A percentile compares a stretch with the other conserved stretches of the same genome.
Evolutionary conservation across 495 filamentous ascomycete species (phyloP).

Genomic region (Aspergillus diversus): DNA sequence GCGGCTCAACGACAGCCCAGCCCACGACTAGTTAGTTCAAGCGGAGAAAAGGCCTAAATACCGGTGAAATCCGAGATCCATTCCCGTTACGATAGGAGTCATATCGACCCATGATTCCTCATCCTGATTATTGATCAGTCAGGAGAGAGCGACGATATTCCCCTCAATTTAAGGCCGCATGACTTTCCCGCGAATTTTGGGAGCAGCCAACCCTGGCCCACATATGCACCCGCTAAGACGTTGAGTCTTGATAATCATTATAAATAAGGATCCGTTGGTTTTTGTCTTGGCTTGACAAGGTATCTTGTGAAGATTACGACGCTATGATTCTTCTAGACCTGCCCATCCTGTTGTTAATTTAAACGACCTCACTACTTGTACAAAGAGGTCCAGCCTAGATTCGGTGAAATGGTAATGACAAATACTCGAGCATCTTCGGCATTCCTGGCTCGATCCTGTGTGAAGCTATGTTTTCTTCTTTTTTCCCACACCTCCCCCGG

Average conservation of each 20-base stretch:
- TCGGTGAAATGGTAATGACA: not conserved
- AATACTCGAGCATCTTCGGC: not conserved
- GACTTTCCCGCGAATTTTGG: not conserved
- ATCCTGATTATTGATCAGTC: constrained; percentile 8
- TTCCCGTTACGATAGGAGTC: not conserved
- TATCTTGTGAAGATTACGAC: constrained; percentile 22
- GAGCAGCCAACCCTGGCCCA: not conserved
- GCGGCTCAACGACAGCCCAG: constrained; percentile 19
- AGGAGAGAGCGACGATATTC: not conserved
- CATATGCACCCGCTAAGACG: not conserved
- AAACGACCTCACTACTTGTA: not conserved
- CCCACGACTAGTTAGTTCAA: not conserved
- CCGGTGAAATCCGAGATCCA: constrained; percentile 24
- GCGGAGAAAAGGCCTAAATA: constrained; percentile 7
- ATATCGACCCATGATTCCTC: not conserved
- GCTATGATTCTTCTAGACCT: constrained; percentile 13
- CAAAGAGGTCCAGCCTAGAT: not conserved
- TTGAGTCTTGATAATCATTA: constrained; percentile 8
- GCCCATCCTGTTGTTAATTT: constrained; percentile 14
- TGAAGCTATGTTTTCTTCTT: not conserved
- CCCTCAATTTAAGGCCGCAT: not conserved
- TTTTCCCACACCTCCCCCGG: not conserved
- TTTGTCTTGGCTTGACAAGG: constrained; percentile 4
- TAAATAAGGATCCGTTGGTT: not conserved
- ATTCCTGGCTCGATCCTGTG: not conserved